Percentiles rank a stretch among this genome's conserved stretches.
These are phyloP conservation scores for Tetracladium marchalianum DNA, from an alignment of 495 filamentous ascomycete genomes.

Conservation along the genomic window DNA sequence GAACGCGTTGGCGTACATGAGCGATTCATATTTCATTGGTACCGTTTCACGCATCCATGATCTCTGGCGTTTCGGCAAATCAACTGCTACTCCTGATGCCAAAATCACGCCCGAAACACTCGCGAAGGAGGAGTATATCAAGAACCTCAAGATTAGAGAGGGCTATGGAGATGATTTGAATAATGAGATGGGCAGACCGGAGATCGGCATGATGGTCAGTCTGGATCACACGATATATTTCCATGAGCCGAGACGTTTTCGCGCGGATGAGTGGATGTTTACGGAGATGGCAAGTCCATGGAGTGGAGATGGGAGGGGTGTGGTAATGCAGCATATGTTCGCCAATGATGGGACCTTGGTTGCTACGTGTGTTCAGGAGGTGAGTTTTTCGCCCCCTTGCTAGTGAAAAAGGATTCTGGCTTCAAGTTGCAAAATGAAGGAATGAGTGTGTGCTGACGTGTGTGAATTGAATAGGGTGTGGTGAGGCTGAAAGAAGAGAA, in stretches of 20 bases:
- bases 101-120: constrained; percentile 25
- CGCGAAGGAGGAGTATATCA: constrained; percentile 28
- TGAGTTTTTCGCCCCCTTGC: constrained; percentile 1
- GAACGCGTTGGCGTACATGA: constrained; percentile 83
- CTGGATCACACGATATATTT: constrained; percentile 95
- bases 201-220: constrained; percentile 91
- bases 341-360: constrained; percentile 71
- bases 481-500: constrained; percentile 37
- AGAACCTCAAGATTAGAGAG: constrained; percentile 26
- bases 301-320: constrained; percentile 78
- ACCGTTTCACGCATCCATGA: constrained; percentile 72
- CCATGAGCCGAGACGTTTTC: constrained; percentile 69
- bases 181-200: constrained; percentile 25
- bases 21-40: constrained; percentile 84
- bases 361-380: constrained; percentile 81
- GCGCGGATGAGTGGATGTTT: constrained; percentile 90
- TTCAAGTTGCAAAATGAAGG: constrained; percentile 4
- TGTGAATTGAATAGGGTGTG: constrained; percentile 30
- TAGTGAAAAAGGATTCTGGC: no score
- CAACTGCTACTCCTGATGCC: constrained; percentile 24
- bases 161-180: constrained; percentile 22
- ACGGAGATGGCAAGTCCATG: constrained; percentile 90
- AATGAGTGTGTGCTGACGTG: neutral
- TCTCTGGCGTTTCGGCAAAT: constrained; percentile 47
- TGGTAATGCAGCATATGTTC: constrained; percentile 85